These are phyloP conservation scores for Bipolaris oryzae DNA, from an alignment of 2,329 filamentous ascomycete species.

Conservation along the genomic window DNA sequence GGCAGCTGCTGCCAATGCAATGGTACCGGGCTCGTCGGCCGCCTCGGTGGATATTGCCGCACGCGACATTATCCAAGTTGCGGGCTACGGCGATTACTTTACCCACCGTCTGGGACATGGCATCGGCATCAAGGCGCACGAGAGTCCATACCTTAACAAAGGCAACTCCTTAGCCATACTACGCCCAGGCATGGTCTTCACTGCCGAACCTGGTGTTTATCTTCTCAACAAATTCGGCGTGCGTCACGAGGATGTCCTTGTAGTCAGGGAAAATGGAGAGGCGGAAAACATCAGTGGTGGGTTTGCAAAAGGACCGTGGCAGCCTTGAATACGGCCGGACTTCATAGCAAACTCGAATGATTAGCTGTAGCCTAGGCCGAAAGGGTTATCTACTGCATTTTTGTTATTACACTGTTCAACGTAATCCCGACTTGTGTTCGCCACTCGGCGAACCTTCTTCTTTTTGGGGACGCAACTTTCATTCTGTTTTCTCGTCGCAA, in stretches of 20 bases:
- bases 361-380: neutral
- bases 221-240: slow-evolving; percentile 65
- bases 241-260: slow-evolving; percentile 66
- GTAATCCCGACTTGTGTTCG: neutral
- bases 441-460: neutral
- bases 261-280: slow-evolving; percentile 60
- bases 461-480: neutral
- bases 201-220: slow-evolving; percentile 68
- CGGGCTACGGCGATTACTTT: slow-evolving; percentile 64
- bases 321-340: slow-evolving; percentile 48
- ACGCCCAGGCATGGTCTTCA: slow-evolving; percentile 66
- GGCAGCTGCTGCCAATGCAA: slow-evolving; percentile 58
- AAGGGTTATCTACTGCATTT: neutral
- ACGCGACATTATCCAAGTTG: slow-evolving; percentile 61
- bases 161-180: slow-evolving; percentile 59
- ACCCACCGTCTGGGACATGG: slow-evolving; percentile 69
- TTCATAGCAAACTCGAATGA: neutral
- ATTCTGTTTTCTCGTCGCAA: neutral
- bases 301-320: slow-evolving; percentile 60
- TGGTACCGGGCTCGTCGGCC: slow-evolving; percentile 60
- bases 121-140: slow-evolving; percentile 70
- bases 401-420: neutral
- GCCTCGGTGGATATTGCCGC: slow-evolving; percentile 67
- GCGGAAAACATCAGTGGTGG: slow-evolving; percentile 63
- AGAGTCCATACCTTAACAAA: slow-evolving; percentile 69